Evolutionary conservation across 345 rosid genomes (phyloP).

Genomic region (Draba incana): DNA sequence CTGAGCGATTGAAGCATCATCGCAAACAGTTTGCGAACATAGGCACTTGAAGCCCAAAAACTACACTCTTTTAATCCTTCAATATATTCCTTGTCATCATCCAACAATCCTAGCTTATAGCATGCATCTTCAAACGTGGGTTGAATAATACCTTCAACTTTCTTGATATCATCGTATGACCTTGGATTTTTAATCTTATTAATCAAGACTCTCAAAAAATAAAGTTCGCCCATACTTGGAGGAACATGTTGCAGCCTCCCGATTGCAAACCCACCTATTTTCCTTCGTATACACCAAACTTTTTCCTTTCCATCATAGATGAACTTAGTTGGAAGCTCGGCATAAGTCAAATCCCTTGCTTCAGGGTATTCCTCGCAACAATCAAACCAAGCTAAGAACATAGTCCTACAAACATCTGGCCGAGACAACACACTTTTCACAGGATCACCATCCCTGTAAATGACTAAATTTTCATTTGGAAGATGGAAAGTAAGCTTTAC

Average conservation of each 20-base stretch:
- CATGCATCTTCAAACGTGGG: background rate
- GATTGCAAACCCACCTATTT: background rate
- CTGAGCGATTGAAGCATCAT: background rate
- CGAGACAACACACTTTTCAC: too few relatives aligned
- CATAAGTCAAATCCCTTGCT: background rate
- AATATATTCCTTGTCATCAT: background rate
- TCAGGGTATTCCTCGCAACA: background rate
- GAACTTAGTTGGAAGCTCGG: background rate
- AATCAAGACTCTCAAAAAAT: background rate
- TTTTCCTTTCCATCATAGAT: background rate
- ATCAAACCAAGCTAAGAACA: background rate
- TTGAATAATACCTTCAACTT: background rate
- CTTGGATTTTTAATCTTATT: background rate
- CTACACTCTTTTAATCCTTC: background rate
- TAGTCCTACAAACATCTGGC: background rate
- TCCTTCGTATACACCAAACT: background rate
- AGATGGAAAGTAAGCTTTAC: too few relatives aligned
- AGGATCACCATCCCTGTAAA: too few relatives aligned
- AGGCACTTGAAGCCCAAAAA: background rate
- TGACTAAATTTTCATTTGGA: too few relatives aligned
- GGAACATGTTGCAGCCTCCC: background rate
- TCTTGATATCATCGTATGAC: background rate
- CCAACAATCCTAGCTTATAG: background rate
- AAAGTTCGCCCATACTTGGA: background rate
- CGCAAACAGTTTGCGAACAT: background rate